Base-by-base conservation (phyloP, 2,329 filamentous ascomycete species). In the Pseudogymnoascus sp. region DNA sequence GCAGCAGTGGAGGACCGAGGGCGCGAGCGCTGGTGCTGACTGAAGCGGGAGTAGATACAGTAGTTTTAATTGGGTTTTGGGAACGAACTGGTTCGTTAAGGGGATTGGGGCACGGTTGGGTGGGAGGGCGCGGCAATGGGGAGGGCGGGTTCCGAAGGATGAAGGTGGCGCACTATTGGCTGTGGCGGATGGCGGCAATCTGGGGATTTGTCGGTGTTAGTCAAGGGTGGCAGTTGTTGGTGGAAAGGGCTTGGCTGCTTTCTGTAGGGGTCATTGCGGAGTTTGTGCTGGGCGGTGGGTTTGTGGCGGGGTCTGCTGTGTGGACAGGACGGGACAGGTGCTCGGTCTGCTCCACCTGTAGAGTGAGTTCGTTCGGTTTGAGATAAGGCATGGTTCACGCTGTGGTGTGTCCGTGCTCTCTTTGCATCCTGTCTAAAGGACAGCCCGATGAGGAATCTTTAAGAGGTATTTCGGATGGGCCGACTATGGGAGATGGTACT, bases 141-240 rank as follows among this genome's bases (percentile, higher is more conserved):
- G 1, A 14, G 8, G 43, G 43, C 6, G 9, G 43, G 43, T 28
- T 28, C 23, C 43, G 21, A 3, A n/a, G 21, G 43, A 49, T n/a
- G 23, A 21, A 11, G 21, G 43, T 25, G 21, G 21, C 12, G 43
- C 43, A 25, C 23, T 31, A 53, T 53, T 53, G 43, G 23, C 14
- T 53, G 23, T 53, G 23, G 43, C 43, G 43, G 23, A 53, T 53
- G 43, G 43, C 43, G 43, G 23, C 43, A 53, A 53, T 53, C 43
- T 53, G 43, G 43, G 23, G 43, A 28, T 9, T 53, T 53, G 43
- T 16, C 28, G 7, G 14, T 53, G 23, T 53, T 53, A 31, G 43
- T 53, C 43, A 53, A 53, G 21, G 23, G 43, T 53, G 43, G 43
- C 43, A 53, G 43, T 53, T 53, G 43, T 9, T 53, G 43, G 23